These are phyloP conservation scores for Boletus rufocinnamomeus DNA, from an alignment of 768 basidiomycete species.

Conservation along the genomic window DNA sequence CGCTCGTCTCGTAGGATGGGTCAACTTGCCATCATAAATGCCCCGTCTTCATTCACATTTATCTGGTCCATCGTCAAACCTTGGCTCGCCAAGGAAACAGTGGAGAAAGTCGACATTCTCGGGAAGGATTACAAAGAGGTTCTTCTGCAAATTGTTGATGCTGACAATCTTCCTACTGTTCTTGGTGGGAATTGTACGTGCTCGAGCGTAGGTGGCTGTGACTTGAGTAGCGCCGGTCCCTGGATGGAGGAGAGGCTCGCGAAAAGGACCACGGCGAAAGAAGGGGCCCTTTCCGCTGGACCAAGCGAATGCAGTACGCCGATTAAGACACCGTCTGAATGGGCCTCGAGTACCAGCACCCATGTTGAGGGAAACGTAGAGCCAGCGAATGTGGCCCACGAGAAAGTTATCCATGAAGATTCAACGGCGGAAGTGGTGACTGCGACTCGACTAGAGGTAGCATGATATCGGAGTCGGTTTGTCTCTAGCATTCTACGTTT, in stretches of 20 bases:
- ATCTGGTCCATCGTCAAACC: slow-evolving; percentile 72
- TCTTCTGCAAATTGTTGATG: slow-evolving; percentile 61
- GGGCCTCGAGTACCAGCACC: slow-evolving; percentile 7
- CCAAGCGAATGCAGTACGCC: slow-evolving; percentile 3
- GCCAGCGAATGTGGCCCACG: neutral
- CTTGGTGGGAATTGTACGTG: slow-evolving; percentile 73
- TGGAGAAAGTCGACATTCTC: slow-evolving; percentile 64
- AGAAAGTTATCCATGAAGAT: slow-evolving; percentile 13
- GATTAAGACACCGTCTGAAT: slow-evolving; percentile 1
- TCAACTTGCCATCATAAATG: slow-evolving; percentile 68
- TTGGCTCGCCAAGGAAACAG: slow-evolving; percentile 75
- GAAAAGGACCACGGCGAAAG: slow-evolving; percentile 15
- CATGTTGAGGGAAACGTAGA: slow-evolving; percentile 3
- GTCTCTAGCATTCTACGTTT: neutral
- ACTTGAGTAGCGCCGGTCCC: slow-evolving; percentile 64
- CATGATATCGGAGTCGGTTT: slow-evolving; percentile 4
- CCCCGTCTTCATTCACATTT: slow-evolving; percentile 68
- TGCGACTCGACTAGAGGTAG: neutral
- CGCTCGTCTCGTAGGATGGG: slow-evolving; percentile 57
- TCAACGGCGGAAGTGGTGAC: neutral
- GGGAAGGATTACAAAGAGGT: slow-evolving; percentile 59
- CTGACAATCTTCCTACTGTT: slow-evolving; percentile 58
- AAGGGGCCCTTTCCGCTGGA: neutral
- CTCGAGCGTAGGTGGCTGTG: slow-evolving; percentile 54
- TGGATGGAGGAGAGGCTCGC: slow-evolving; percentile 61